phyloP scores from a whole-genome alignment of 1,284 basidiomycete species.

The Porogramme epimiltina region DNA sequence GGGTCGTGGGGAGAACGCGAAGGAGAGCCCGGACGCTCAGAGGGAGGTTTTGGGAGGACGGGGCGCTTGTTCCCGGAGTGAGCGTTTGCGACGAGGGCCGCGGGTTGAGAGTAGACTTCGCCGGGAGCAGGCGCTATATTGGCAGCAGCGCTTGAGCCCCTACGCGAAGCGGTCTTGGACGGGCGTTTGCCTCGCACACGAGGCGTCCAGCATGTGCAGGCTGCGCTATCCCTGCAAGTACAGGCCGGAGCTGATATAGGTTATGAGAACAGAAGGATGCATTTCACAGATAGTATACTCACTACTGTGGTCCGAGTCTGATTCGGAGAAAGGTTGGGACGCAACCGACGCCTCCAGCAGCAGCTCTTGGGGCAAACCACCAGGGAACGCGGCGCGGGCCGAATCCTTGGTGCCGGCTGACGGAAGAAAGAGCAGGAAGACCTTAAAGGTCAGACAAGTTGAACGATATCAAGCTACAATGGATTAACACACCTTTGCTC shows the following conservation, averaged over 20 bases:
- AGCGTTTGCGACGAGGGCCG: conserved; percentile 29
- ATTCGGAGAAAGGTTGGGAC: conserved; percentile 43
- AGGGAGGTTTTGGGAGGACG: conserved; percentile 35
- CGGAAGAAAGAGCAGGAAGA: conserved; percentile 30
- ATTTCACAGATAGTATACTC: conserved; percentile 2
- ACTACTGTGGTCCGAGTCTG: conserved; percentile 56
- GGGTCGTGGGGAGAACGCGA: conserved; percentile 25
- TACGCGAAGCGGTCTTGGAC: conserved; percentile 9
- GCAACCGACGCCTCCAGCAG: conserved; percentile 61
- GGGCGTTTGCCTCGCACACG: conserved; percentile 22
- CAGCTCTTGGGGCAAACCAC: conserved; percentile 63
- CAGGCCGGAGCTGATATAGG: conserved; percentile 30
- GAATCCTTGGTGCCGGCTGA: conserved; percentile 57
- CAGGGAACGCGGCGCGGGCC: conserved; percentile 69
- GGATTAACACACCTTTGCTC: conserved; percentile 54
- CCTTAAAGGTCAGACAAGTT: conserved; percentile 47
- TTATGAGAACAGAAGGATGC: neutral
- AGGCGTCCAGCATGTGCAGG: conserved; percentile 57
- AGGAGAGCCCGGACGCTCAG: conserved; percentile 37
- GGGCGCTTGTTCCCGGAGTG: conserved; percentile 31
- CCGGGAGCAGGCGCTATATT: neutral
- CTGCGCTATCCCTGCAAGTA: conserved; percentile 44
- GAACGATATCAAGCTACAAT: conserved; percentile 9
- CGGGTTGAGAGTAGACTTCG: conserved; percentile 24
- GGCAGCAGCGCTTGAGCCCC: conserved; percentile 9